These are phyloP conservation scores for Citeromyces matritensis DNA, from an alignment of 805 yeast species.

Conservation along the genomic window DNA sequence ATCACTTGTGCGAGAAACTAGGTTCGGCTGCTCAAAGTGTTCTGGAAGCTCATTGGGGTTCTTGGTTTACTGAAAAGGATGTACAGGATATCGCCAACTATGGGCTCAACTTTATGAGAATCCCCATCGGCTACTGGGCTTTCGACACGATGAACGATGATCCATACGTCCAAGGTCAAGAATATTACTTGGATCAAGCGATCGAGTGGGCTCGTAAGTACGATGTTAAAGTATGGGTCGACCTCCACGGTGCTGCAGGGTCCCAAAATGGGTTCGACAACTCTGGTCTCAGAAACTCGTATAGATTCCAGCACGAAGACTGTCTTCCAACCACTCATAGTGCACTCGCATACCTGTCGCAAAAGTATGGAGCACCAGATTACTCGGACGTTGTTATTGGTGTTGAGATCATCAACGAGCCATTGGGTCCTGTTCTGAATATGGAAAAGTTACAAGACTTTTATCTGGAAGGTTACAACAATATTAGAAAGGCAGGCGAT, in stretches of 20 bases:
- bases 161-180: slow-evolving; percentile 57
- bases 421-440: slow-evolving; percentile 38
- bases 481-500: slow-evolving; percentile 20
- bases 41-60: slow-evolving; percentile 36
- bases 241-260: slow-evolving; percentile 73
- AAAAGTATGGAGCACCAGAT: slow-evolving; percentile 31
- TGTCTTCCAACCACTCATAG: slow-evolving; percentile 32
- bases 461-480: slow-evolving; percentile 24
- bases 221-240: slow-evolving; percentile 56
- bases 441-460: slow-evolving; percentile 23
- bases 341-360: slow-evolving; percentile 31
- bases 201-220: slow-evolving; percentile 51
- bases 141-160: slow-evolving; percentile 33
- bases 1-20: slow-evolving; percentile 28
- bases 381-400: slow-evolving; percentile 51
- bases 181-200: slow-evolving; percentile 45
- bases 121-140: slow-evolving; percentile 80
- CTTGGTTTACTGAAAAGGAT: slow-evolving; percentile 46
- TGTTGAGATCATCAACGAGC: slow-evolving; percentile 60
- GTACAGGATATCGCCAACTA: slow-evolving; percentile 29
- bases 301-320: slow-evolving; percentile 26
- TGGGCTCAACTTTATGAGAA: slow-evolving; percentile 58
- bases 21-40: slow-evolving; percentile 29
- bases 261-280: slow-evolving; percentile 82
- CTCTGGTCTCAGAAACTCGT: slow-evolving; percentile 44